Evolutionary conservation across 1,284 basidiomycete genomes (phyloP), one percentile per base, ranked within the genome.

Genomic region (Porodaedalea pini): DNA sequence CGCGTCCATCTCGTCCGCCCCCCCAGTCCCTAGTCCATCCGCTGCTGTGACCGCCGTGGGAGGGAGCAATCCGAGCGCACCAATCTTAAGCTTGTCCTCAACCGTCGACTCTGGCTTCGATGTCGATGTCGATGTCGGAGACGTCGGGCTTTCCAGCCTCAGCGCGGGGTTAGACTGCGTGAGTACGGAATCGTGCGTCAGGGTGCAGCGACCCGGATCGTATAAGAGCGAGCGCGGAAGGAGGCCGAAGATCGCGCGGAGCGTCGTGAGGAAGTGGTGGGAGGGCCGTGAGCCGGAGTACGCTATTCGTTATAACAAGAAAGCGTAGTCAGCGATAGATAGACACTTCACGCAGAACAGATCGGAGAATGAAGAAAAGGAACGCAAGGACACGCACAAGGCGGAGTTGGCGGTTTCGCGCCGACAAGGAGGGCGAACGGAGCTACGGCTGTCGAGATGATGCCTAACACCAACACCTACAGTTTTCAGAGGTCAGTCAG

Each of bases 401-500:
- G 89, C 29, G 89, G 90, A 1, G 79, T 83, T 6, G 88, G 88
- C 6, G 89, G 89, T 1, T 74, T 73, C 36, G 73, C 72, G 1
- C 73, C 65, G 29, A 92, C 78, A 11, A 90, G 65, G 49, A 90
- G 72, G 2, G 79, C 74, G 25, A 76, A 71, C 0, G 87, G 88
- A 2, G 73, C 66, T 1, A 75, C 77, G 1, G 71, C 86, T 1
- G 85, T 85, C n/a, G 78, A 81, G 11, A 90, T 78, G 57, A 90
- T 85, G 0, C 76, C 89, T 19, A 91, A 75, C 7, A 88, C 71
- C 5, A 91, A 72, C 41, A 92, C 75, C 88, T 90, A n/a, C 11
- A 40, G 32, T 34, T 52, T 8, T 32, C 39, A 21, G 17, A 5
- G 39, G 21, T 8, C 19, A 36, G 11, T 1, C 11, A 17, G 5